Evolutionary conservation across 176 grass and related monocot genomes (phyloP).

Genomic region (Oryza officinalis): DNA sequence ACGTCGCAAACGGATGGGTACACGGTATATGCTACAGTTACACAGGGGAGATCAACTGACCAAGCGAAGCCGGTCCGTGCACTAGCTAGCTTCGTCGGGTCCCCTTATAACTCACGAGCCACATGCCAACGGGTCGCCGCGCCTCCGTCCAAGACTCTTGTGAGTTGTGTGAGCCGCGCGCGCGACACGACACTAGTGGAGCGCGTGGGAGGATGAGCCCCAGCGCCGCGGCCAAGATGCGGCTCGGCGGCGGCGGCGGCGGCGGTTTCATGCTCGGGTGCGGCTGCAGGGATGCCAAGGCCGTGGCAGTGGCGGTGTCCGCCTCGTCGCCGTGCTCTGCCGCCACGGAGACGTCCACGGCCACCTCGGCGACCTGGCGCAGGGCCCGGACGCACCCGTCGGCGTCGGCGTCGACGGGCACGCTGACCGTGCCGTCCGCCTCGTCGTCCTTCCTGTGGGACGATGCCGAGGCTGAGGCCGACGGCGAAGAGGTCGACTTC

Average conservation of each 20-base stretch:
- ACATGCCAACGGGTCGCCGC: constrained; percentile 9
- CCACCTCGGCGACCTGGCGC: constrained; percentile 38
- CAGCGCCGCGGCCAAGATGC: constrained; percentile 31
- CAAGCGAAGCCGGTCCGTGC: no score
- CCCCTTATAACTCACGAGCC: constrained; percentile 31
- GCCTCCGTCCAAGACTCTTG: constrained; percentile 26
- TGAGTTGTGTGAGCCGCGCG: constrained; percentile 12
- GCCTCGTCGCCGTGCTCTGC: constrained; percentile 37
- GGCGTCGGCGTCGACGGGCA: constrained; percentile 42
- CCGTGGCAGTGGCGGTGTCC: constrained; percentile 43
- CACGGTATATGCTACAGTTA: neutral
- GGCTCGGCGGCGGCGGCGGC: constrained; percentile 25
- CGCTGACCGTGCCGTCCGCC: constrained; percentile 56
- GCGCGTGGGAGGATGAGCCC: constrained; percentile 26
- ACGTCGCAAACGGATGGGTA: neutral
- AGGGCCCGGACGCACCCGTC: constrained; percentile 30
- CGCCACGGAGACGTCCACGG: constrained; percentile 42
- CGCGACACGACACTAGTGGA: neutral
- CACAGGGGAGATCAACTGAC: neutral
- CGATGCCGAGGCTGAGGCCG: constrained; percentile 2
- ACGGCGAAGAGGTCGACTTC: constrained; percentile 40
- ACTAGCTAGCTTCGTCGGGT: neutral
- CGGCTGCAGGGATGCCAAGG: constrained; percentile 63
- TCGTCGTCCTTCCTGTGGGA: constrained; percentile 59
- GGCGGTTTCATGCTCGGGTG: constrained; percentile 47